phyloP scores from a whole-genome alignment of 1,284 basidiomycete genomes.

The Irpex lacteus region DNA sequence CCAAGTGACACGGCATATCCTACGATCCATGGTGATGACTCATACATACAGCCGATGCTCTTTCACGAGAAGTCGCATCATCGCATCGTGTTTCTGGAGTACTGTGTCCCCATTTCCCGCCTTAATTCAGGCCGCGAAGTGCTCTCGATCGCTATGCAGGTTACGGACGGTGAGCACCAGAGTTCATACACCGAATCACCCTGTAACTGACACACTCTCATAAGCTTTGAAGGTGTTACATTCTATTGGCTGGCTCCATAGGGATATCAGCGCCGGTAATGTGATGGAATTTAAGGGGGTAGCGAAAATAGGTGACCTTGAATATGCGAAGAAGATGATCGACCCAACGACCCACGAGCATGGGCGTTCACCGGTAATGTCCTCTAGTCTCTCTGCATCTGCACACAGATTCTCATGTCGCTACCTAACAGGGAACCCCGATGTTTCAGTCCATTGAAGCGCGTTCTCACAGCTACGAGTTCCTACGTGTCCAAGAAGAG shows the following conservation, averaged over 20 bases:
- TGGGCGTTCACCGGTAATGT: not conserved
- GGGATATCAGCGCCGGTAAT: conserved; percentile 1
- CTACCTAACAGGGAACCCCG: not conserved
- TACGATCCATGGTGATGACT: not conserved
- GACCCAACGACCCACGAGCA: not conserved
- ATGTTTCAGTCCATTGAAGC: not conserved
- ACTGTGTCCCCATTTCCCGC: not conserved
- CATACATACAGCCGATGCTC: not conserved
- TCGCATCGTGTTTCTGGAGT: not conserved
- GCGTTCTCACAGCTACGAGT: not conserved
- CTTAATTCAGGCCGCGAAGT: not conserved
- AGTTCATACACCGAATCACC: not conserved
- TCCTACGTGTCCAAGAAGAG: not conserved
- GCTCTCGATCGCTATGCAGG: not conserved
- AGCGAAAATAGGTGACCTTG: not conserved
- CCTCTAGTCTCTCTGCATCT: not conserved
- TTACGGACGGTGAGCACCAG: not conserved
- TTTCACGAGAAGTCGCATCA: not conserved
- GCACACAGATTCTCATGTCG: not conserved
- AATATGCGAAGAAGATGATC: conserved; percentile 1
- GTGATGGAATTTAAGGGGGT: not conserved
- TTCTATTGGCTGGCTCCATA: not conserved
- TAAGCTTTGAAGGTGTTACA: not conserved
- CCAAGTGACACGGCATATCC: not conserved
- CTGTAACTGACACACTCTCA: not conserved